These are phyloP conservation scores for Mycena latifolia DNA, from an alignment of 768 basidiomycete genomes.

Conservation along the genomic window DNA sequence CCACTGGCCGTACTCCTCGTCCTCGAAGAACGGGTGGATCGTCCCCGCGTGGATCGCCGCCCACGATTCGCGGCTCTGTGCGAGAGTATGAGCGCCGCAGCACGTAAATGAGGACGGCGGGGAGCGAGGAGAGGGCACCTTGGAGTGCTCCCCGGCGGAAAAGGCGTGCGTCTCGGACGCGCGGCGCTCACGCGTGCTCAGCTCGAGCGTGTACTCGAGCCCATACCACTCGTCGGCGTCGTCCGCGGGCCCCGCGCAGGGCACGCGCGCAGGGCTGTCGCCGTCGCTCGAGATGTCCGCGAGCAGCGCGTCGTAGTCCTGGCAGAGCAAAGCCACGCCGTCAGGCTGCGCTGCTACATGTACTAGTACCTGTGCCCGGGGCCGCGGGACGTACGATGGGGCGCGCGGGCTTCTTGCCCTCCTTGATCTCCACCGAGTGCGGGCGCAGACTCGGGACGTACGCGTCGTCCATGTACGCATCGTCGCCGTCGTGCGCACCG, in stretches of 20 bases:
- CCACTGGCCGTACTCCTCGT: slow-evolving; percentile 58
- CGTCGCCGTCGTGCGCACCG: slow-evolving; percentile 8
- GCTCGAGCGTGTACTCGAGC: slow-evolving; percentile 56
- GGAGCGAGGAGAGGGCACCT: too few relatives aligned
- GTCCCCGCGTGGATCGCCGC: slow-evolving; percentile 53
- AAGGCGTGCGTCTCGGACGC: slow-evolving; percentile 45
- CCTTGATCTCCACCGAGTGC: slow-evolving; percentile 48
- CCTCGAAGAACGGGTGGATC: slow-evolving; percentile 53
- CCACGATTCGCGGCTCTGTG: slow-evolving; percentile 61
- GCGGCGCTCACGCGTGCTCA: slow-evolving; percentile 53
- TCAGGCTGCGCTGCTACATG: not conserved
- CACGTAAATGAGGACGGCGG: too few relatives aligned
- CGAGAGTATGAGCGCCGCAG: too few relatives aligned
- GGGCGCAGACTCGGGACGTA: slow-evolving; percentile 23
- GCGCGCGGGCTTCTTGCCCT: slow-evolving; percentile 53
- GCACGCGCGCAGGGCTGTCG: too few relatives aligned
- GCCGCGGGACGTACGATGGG: slow-evolving; percentile 38
- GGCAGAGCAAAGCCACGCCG: slow-evolving; percentile 8
- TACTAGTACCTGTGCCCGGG: too few relatives aligned
- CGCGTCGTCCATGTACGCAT: slow-evolving; percentile 17
- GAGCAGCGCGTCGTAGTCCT: slow-evolving; percentile 40
- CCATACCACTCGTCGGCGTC: slow-evolving; percentile 57
- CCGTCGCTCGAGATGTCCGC: slow-evolving; percentile 31
- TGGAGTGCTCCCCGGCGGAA: slow-evolving; percentile 54
- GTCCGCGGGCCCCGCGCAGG: slow-evolving; percentile 19